phyloP scores from a whole-genome alignment of 768 basidiomycete genomes.

The Dendrothele bispora region DNA sequence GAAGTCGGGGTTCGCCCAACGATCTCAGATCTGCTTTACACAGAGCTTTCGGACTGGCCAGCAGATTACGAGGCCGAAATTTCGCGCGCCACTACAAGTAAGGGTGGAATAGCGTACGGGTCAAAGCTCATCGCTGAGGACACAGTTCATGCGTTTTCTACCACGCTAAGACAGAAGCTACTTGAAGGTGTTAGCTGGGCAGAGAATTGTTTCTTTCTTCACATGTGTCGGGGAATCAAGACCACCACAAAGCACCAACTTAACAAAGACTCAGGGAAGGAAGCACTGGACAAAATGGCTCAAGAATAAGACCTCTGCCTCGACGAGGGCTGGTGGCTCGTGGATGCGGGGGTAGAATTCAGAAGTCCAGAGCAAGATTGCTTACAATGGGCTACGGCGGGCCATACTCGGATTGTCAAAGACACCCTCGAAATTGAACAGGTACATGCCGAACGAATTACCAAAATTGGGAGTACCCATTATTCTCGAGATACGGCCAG shows the following conservation, averaged over 20 bases:
- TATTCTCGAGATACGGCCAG: constrained; percentile 26
- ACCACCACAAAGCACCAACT: constrained; percentile 16
- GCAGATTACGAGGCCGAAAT: constrained; percentile 18
- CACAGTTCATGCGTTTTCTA: too few species aligned
- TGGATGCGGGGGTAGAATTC: constrained; percentile 31
- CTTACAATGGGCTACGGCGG: constrained; percentile 29
- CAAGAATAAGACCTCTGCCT: too few species aligned
- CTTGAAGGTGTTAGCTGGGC: constrained; percentile 16
- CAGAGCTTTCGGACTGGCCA: constrained; percentile 22
- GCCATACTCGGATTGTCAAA: constrained; percentile 21
- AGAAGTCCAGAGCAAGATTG: constrained; percentile 14
- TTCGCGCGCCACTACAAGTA: constrained; percentile 15
- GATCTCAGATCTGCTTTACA: constrained; percentile 5
- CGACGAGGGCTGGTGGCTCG: constrained; percentile 19
- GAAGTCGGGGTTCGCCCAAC: constrained; percentile 24
- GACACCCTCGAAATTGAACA: constrained; percentile 11
- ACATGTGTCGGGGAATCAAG: constrained; percentile 28
- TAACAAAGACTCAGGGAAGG: too few species aligned
- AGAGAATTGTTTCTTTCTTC: constrained; percentile 21
- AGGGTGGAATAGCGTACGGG: constrained; percentile 16
- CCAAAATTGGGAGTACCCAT: constrained; percentile 15
- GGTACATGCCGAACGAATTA: constrained; percentile 18
- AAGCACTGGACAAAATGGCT: background rate
- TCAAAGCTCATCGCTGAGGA: constrained; percentile 23
- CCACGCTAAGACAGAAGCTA: too few species aligned